Conservation (phyloP, 345 rosid species). For the Salix arbutifolia region DNA sequence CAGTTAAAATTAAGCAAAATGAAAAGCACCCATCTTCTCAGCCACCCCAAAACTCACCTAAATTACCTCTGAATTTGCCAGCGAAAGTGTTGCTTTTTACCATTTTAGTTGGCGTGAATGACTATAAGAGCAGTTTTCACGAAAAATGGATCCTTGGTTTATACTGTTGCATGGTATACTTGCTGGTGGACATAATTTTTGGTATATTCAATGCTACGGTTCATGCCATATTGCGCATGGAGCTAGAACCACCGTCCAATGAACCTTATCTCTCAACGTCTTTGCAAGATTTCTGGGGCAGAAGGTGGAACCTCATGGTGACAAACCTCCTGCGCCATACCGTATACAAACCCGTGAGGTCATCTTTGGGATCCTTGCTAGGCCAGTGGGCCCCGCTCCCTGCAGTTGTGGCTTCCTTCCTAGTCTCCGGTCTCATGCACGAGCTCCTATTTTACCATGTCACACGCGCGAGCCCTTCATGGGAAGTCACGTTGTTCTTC, state of each 20-base stretch:
- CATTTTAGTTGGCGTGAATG: constrained; percentile 14
- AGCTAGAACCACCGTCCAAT: constrained; percentile 38
- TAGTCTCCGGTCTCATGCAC: constrained; percentile 33
- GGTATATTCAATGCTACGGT: constrained; percentile 18
- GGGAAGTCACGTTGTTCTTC: constrained; percentile 38
- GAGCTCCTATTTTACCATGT: constrained; percentile 26
- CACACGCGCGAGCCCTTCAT: constrained; percentile 25
- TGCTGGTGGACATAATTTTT: constrained; percentile 28
- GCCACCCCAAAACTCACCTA: constrained; percentile 8
- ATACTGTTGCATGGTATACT: constrained; percentile 23
- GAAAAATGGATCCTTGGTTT: constrained; percentile 4
- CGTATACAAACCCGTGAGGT: constrained; percentile 17
- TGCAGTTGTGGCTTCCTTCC: constrained; percentile 12
- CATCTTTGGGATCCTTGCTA: neutral
- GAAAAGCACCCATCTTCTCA: constrained; percentile 10
- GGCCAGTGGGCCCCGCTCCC: neutral
- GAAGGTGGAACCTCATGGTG: constrained; percentile 36
- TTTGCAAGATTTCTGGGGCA: constrained; percentile 36
- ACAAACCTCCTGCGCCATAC: constrained; percentile 19
- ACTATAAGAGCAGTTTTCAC: constrained; percentile 12
- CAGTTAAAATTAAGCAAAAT: constrained; percentile 34
- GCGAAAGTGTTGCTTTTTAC: constrained; percentile 23
- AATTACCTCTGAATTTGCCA: constrained; percentile 27
- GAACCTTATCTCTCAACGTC: constrained; percentile 44
- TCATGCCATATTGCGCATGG: constrained; percentile 13